phyloP scores from a whole-genome alignment of 768 basidiomycete genomes.

The Rhodotorula paludigena region DNA sequence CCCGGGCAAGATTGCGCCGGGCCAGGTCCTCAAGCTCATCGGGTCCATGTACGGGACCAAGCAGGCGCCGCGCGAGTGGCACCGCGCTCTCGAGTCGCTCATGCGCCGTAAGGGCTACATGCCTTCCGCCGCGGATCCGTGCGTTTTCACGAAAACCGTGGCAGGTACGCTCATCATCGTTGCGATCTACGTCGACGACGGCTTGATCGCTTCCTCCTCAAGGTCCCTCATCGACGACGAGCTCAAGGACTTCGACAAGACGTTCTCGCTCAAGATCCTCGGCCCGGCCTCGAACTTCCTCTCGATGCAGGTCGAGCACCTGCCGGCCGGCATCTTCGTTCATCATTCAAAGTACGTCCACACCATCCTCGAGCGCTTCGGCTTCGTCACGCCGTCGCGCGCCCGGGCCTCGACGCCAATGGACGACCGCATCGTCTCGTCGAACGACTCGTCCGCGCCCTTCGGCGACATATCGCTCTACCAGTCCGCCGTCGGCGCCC shows the following conservation, averaged over 20 bases:
- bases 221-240: slow-evolving; percentile 21
- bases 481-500: not conserved
- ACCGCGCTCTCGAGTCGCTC: not conserved
- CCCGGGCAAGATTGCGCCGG: not conserved
- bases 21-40: not conserved
- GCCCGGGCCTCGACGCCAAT: not conserved
- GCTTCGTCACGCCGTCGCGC: not conserved
- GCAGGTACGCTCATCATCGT: not conserved
- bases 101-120: not conserved
- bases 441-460: not conserved
- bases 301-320: not conserved
- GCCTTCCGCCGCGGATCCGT: not conserved
- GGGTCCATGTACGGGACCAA: slow-evolving; percentile 6
- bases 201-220: not conserved
- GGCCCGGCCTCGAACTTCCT: slow-evolving; percentile 6
- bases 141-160: not conserved
- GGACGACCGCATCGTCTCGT: not conserved
- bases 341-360: slow-evolving; percentile 1
- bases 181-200: slow-evolving; percentile 8
- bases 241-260: slow-evolving; percentile 28
- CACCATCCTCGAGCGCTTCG: not conserved
- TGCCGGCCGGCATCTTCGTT: not conserved
- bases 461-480: not conserved
- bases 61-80: slow-evolving; percentile 8
- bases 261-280: slow-evolving; percentile 21